Percentiles rank a stretch among this genome's conserved stretches.
Conservation (phyloP, 2,329 filamentous ascomycete species). For the Aspergillus pseudonomiae region DNA sequence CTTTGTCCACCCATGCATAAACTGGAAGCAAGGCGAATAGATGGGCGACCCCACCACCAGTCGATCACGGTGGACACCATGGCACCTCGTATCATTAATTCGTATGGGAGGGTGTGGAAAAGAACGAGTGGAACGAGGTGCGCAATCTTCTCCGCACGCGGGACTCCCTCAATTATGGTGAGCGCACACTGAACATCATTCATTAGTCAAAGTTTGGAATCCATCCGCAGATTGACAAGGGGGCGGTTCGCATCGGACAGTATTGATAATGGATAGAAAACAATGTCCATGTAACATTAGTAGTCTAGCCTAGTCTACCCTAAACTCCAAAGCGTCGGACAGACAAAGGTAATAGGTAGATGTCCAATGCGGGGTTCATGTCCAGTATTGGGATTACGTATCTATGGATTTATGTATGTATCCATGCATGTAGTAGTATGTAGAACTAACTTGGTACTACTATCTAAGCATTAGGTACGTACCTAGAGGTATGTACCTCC, state of each 20-base stretch:
- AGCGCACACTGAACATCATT: not conserved
- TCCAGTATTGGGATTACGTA: not conserved
- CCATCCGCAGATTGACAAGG: conserved; percentile 5
- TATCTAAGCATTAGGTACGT: too few species aligned
- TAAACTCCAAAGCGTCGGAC: not conserved
- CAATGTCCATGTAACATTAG: not conserved
- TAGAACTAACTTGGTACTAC: too few species aligned
- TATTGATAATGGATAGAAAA: not conserved
- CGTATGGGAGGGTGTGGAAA: conserved; percentile 6
- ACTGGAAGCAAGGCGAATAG: not conserved
- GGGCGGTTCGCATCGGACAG: not conserved
- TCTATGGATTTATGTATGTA: too few species aligned
- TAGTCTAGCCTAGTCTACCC: not conserved
- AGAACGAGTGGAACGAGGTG: conserved; percentile 5
- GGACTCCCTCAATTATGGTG: not conserved
- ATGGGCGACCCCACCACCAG: conserved; percentile 5
- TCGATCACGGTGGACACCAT: conserved; percentile 1
- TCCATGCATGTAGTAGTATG: too few species aligned
- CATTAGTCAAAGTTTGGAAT: conserved; percentile 8
- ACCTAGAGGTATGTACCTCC: too few species aligned
- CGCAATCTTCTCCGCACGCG: conserved; percentile 17
- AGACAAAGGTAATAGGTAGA: not conserved
- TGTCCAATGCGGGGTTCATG: not conserved
- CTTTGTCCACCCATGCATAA: not conserved
- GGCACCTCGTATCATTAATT: conserved; percentile 4